Evolutionary conservation across 1,139 yeast genomes (phyloP), one percentile per base, ranked within the genome.

Genomic region (Meyerozyma elateridarum): DNA sequence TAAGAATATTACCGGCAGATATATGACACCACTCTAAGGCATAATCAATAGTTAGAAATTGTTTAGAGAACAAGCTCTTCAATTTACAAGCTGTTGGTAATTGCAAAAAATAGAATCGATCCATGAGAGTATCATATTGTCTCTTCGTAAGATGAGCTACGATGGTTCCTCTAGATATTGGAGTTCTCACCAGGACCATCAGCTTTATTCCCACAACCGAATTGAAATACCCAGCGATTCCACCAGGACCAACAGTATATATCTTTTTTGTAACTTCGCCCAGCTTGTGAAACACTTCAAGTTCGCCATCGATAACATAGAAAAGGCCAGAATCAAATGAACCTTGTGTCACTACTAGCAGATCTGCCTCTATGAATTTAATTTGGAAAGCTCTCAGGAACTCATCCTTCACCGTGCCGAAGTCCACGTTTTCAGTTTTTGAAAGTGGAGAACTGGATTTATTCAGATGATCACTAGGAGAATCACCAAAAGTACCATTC

Each of bases 11-110:
- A 0, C 97, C 96, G 0, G 96, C 93, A 11, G 79, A 79, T 4
- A 85, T 70, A 40, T 87, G 95, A 30, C 91, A 78, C 98, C 98
- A 91, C 54, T 91, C 98, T 32, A 91, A 61, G 0, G 97, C 96
- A 56, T 84, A 85, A 52, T 91, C 98, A 30, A 91, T 73, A 32
- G 83, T 77, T 28, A 84, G 56, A 29, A 91, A 64, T 35, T 84
- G 75, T 20, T 74, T 66, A 19, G 91, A 80, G 29, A 91, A 59
- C 3, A 84, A 67, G 15, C 68, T 70, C 30, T 85, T 79, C 41
- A 89, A 60, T 11, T 79, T 73, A 34, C 79, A 76, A 0, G 97
- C 96, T 33, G 88, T 73, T 4, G 88, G 78, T 29, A 91, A 61
- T 41, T 84, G 82, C 9, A 89, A 68, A 54, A 77, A 71, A 38